Evolutionary conservation across 1,284 basidiomycete genomes (phyloP).

Genomic region (Erythrobasidium hasegawianum): DNA sequence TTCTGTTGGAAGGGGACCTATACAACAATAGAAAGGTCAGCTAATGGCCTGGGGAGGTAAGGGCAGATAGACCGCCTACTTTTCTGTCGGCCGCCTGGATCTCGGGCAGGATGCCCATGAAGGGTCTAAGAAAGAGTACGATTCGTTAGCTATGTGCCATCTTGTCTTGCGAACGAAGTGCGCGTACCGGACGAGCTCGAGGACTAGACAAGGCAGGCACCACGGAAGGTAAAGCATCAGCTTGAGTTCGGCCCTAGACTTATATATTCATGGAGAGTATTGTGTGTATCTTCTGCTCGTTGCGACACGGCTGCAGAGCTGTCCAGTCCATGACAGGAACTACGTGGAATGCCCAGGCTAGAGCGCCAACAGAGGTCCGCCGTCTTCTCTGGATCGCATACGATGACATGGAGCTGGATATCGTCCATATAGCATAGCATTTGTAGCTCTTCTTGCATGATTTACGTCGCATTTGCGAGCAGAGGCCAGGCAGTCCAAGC

Average conservation of each 20-base stretch:
- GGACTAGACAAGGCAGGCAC: slow-evolving; percentile 12
- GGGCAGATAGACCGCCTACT: slow-evolving; percentile 52
- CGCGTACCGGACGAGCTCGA: slow-evolving; percentile 31
- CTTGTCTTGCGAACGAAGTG: not conserved
- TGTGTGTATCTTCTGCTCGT: not conserved
- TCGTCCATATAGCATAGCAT: no score
- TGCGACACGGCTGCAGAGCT: no score
- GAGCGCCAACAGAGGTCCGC: no score
- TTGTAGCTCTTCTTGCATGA: no score
- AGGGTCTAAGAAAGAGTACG: slow-evolving; percentile 30
- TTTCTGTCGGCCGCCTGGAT: slow-evolving; percentile 94
- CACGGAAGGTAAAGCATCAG: not conserved
- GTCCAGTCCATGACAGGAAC: no score
- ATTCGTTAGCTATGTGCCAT: not conserved
- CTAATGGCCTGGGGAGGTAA: not conserved
- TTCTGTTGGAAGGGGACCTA: slow-evolving; percentile 83
- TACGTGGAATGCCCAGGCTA: no score
- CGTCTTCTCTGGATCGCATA: no score
- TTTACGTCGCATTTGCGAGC: no score
- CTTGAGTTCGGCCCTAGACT: not conserved
- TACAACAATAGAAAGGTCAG: not conserved
- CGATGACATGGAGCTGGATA: no score
- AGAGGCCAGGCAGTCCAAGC: no score
- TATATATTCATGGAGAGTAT: not conserved
- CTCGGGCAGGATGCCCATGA: slow-evolving; percentile 59